phyloP scores from a whole-genome alignment of 78 protist genomes.

The Dictyostelium purpureum region DNA sequence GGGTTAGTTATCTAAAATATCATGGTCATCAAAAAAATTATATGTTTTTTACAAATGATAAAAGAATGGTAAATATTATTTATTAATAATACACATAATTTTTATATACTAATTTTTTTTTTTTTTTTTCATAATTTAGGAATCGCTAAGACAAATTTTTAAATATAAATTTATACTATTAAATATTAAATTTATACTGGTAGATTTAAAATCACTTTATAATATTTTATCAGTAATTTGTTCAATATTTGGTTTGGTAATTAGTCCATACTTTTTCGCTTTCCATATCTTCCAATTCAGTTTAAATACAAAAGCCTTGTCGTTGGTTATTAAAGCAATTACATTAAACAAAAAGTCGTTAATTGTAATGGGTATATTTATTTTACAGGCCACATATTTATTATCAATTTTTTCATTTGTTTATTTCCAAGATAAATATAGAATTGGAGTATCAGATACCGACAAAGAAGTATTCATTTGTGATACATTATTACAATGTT shows the following conservation, averaged over 20 bases:
- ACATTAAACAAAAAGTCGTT: conserved; percentile 42
- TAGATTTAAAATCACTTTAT: conserved; percentile 32
- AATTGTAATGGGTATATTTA: conserved; percentile 61
- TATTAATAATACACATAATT: not conserved
- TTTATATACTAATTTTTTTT: no score
- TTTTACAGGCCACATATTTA: conserved; percentile 52
- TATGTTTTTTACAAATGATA: conserved; percentile 34
- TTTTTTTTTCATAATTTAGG: not conserved
- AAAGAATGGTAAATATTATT: conserved; percentile 34
- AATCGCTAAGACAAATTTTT: not conserved
- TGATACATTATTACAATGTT: conserved; percentile 51
- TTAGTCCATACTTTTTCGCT: conserved; percentile 43
- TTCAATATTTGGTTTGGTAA: conserved; percentile 24
- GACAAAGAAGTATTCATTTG: not conserved
- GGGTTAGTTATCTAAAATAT: conserved; percentile 50
- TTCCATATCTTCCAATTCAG: conserved; percentile 58
- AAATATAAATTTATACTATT: conserved; percentile 29
- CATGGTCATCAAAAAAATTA: not conserved
- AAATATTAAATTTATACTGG: conserved; percentile 2
- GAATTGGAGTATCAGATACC: not conserved
- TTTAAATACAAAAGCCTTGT: conserved; percentile 50
- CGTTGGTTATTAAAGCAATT: conserved; percentile 49
- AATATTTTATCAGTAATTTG: conserved; percentile 29
- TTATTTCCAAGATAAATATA: conserved; percentile 10
- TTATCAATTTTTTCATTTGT: conserved; percentile 56